These are phyloP conservation scores for Hypoxylon trugodes DNA, from an alignment of 495 filamentous ascomycete genomes.

Conservation along the genomic window DNA sequence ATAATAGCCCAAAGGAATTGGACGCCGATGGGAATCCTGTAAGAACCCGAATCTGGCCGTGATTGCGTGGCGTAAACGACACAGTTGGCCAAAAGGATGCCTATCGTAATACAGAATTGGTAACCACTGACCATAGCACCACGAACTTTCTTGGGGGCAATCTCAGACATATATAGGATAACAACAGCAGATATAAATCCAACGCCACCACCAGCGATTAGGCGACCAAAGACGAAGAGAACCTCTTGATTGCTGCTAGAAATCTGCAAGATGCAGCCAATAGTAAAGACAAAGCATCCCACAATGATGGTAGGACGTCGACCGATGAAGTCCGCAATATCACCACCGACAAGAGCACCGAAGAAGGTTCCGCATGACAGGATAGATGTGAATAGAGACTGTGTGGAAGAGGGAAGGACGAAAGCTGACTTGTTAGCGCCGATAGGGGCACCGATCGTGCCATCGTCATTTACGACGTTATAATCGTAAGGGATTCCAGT, in stretches of 20 bases:
- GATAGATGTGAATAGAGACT: slow-evolving; percentile 71
- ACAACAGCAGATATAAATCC: slow-evolving; percentile 65
- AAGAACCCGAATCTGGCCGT: slow-evolving; percentile 68
- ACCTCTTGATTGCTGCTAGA: slow-evolving; percentile 67
- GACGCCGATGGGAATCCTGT: slow-evolving; percentile 74
- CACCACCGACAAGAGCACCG: slow-evolving; percentile 68
- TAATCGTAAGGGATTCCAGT: slow-evolving; percentile 55
- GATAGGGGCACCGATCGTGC: slow-evolving; percentile 46
- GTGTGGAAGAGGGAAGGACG: slow-evolving; percentile 56
- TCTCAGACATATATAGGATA: slow-evolving; percentile 77
- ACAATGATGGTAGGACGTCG: slow-evolving; percentile 67
- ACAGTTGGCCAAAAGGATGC: slow-evolving; percentile 70
- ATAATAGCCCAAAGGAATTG: slow-evolving; percentile 75
- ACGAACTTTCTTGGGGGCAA: slow-evolving; percentile 69
- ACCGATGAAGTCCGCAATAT: slow-evolving; percentile 68
- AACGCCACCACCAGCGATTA: slow-evolving; percentile 70
- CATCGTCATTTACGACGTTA: slow-evolving; percentile 48
- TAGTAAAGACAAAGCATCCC: slow-evolving; percentile 65
- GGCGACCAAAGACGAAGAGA: slow-evolving; percentile 69
- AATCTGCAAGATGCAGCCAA: slow-evolving; percentile 68
- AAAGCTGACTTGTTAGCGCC: slow-evolving; percentile 45
- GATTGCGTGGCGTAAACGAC: slow-evolving; percentile 70
- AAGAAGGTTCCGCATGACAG: slow-evolving; percentile 74
- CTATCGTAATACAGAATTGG: slow-evolving; percentile 77
- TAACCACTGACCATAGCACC: slow-evolving; percentile 75